phyloP scores from a whole-genome alignment of 768 basidiomycete genomes.

The Trametes gibbosa region DNA sequence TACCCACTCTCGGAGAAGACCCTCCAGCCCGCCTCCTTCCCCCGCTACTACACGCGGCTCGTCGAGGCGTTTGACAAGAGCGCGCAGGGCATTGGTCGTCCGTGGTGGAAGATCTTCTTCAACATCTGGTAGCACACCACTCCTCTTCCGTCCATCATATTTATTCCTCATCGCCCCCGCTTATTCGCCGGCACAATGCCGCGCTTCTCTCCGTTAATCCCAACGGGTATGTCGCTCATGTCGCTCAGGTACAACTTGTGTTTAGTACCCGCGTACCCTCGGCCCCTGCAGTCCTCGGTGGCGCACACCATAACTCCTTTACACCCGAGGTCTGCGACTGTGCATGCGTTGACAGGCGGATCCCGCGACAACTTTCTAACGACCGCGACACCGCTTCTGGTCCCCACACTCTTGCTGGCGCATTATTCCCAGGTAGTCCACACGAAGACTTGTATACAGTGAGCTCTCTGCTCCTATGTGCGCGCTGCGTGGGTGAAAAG shows the following conservation, averaged over 20 bases:
- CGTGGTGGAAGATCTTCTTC: slow-evolving; percentile 85
- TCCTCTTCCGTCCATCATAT: not conserved
- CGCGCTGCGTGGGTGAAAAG: not conserved
- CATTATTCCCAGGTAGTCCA: not conserved
- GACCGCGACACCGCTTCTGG: not conserved
- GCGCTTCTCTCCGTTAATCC: not conserved
- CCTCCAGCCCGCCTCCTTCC: slow-evolving; percentile 67
- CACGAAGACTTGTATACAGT: not conserved
- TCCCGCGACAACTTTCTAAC: not conserved
- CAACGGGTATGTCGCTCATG: not conserved
- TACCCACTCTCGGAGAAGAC: slow-evolving; percentile 64
- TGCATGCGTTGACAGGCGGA: not conserved
- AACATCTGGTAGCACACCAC: slow-evolving; percentile 55
- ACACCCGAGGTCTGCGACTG: not conserved
- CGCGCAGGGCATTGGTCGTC: slow-evolving; percentile 69
- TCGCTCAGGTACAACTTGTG: not conserved
- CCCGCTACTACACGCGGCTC: slow-evolving; percentile 70
- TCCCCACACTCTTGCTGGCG: not conserved
- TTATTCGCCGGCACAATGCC: not conserved
- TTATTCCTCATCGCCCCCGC: not conserved
- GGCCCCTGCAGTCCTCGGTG: not conserved
- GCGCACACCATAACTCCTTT: not conserved
- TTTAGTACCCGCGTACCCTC: too few species aligned
- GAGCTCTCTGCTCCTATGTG: not conserved
- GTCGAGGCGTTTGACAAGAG: slow-evolving; percentile 75